Evolutionary conservation across 768 basidiomycete species (phyloP).

Genomic region (Tulasnella sp.): DNA sequence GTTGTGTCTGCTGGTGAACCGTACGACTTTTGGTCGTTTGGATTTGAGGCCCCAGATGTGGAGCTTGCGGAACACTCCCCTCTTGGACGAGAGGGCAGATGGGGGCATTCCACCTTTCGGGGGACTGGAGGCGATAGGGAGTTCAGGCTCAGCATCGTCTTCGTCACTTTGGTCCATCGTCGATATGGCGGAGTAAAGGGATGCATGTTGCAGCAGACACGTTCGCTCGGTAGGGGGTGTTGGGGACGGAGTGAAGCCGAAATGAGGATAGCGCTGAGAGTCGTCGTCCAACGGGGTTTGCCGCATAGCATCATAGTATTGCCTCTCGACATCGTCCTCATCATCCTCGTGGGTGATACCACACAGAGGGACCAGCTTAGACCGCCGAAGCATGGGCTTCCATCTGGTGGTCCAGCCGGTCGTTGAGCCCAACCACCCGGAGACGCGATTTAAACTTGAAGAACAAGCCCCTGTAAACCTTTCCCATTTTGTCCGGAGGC

Average conservation of each 20-base stretch:
- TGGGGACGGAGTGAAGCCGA: background rate
- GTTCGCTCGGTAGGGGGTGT: slow-evolving; percentile 11
- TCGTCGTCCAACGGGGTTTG: background rate
- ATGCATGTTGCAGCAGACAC: slow-evolving; percentile 1
- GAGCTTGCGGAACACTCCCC: slow-evolving; percentile 3
- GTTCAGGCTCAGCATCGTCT: background rate
- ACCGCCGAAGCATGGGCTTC: background rate
- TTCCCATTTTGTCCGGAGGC: background rate
- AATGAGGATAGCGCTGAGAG: slow-evolving; percentile 6
- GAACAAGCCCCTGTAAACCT: background rate
- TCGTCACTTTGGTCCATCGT: background rate
- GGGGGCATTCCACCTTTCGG: slow-evolving; percentile 11
- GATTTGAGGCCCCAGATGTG: slow-evolving; percentile 1
- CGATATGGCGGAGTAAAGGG: slow-evolving; percentile 13
- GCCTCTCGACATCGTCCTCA: background rate
- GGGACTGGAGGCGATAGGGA: slow-evolving; percentile 16
- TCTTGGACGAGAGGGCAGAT: slow-evolving; percentile 6
- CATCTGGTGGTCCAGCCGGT: background rate
- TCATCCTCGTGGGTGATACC: background rate
- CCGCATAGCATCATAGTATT: background rate
- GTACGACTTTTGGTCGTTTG: slow-evolving; percentile 16
- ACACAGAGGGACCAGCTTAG: background rate
- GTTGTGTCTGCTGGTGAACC: slow-evolving; percentile 17
- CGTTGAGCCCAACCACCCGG: slow-evolving; percentile 1
- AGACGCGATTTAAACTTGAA: slow-evolving; percentile 8